phyloP scores from a whole-genome alignment of 805 yeast species.

The Wickerhamomyces alni region DNA sequence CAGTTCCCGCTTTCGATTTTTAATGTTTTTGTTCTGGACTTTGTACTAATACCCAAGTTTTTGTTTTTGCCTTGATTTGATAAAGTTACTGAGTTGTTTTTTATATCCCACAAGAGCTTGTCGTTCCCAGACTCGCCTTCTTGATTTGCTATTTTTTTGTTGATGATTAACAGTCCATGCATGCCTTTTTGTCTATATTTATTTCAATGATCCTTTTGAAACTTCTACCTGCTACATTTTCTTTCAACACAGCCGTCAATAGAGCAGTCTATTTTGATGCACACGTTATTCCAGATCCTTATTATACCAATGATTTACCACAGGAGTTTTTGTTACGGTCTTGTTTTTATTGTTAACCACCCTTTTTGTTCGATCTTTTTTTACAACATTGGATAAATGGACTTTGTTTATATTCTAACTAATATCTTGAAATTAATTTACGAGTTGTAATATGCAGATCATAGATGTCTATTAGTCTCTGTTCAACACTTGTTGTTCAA shows the following conservation, averaged over 20 bases:
- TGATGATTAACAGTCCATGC: neutral
- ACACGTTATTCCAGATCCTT: too few relatives aligned
- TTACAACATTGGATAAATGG: too few relatives aligned
- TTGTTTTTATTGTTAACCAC: neutral
- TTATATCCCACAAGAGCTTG: too few relatives aligned
- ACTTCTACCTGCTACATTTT: too few relatives aligned
- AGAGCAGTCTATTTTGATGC: too few relatives aligned
- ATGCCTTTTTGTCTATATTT: neutral
- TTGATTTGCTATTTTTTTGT: neutral
- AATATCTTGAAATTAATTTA: too few relatives aligned
- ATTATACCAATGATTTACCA: neutral
- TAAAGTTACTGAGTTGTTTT: too few relatives aligned
- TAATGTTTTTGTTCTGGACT: neutral
- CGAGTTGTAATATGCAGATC: neutral
- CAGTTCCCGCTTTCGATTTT: neutral
- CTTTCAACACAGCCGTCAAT: too few relatives aligned
- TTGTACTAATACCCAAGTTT: neutral
- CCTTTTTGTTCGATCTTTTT: neutral
- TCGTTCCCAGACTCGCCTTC: neutral
- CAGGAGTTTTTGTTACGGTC: conserved; percentile 2
- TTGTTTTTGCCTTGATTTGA: neutral
- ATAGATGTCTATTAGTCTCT: conserved; percentile 3
- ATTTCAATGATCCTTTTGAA: neutral
- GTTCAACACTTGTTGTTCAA: conserved; percentile 31
- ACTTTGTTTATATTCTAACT: too few relatives aligned